Base-by-base conservation (phyloP, 106 monocot genomes). In the Ottelia alismoides region DNA sequence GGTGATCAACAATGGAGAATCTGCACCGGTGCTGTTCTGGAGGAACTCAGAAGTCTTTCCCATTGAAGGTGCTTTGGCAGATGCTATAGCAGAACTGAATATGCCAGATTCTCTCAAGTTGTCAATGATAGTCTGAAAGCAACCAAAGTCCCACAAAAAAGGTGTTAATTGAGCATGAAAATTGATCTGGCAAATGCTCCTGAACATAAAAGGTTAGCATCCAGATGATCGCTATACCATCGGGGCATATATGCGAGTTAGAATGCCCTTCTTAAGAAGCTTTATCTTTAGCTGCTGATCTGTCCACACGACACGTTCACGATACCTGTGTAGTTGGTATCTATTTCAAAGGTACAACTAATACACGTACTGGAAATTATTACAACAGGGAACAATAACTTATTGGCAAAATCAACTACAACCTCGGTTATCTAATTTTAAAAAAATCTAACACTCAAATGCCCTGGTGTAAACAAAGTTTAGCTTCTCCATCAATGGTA, bases 231-330 rank as follows among this genome's bases (percentile, higher is more conserved):
- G 44, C 18, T 45, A n/a, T 79, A 92, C 92, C 92, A 92, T 92
- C 7, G 92, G 92, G 22, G 81, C 78, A 74, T 92, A 72, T 60
- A 92, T 86, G 28, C 85, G 81, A 25, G 92, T 79, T 67, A 92
- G 55, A 49, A 92, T 74, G 25, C 85, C 92, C 62, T 85, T 82
- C 57, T 74, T 67, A 1, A 79, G 49, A 64, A 92, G 78, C 56
- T 86, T 92, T 18, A 82, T 25, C 14, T 81, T 92, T 11, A 86
- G 66, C 5, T 78, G 60, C 30, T 72, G 82, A 58, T 92, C 78
- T 24, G 69, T 86, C 92, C 92, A 92, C 11, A 92, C 92, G 16
- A 92, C 79, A 69, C 66, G 85, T 67, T 92, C 92, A 52, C 68
- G 85, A 58, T 76, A 92, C 92, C 91, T 91, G 61, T 20, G 31